A percentile compares a stretch with the other conserved stretches of the same genome.
phyloP scores from a whole-genome alignment of 164 flowering plant genomes.

The Vitis amurensis region DNA sequence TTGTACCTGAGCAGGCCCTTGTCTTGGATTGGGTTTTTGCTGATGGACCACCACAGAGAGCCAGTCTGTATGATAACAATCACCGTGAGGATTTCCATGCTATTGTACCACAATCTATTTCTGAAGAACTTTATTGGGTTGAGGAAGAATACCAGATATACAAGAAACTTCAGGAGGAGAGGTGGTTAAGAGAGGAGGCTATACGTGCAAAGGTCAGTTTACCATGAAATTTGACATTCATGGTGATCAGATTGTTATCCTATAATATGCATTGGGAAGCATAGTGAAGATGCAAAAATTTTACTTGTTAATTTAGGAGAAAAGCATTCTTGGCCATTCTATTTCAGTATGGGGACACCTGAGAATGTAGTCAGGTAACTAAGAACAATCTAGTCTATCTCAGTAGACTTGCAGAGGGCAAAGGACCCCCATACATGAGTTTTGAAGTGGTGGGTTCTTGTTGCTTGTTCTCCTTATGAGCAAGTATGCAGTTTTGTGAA shows the following conservation, averaged over 20 bases:
- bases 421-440: background rate
- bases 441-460: background rate
- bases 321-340: background rate
- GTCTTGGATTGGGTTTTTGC: slow-evolving; percentile 98
- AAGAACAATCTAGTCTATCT: background rate
- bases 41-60: slow-evolving; percentile 82
- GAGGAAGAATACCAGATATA: slow-evolving; percentile 73
- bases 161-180: slow-evolving; percentile 71
- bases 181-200: slow-evolving; percentile 73
- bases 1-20: slow-evolving; percentile 71
- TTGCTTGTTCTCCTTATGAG: background rate
- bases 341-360: background rate
- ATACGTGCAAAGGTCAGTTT: slow-evolving; percentile 72
- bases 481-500: background rate
- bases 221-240: background rate
- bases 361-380: background rate
- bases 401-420: background rate
- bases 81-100: slow-evolving; percentile 82
- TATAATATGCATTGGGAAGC: background rate
- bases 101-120: slow-evolving; percentile 51
- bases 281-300: background rate
- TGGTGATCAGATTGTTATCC: background rate
- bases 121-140: slow-evolving; percentile 73
- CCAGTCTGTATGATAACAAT: slow-evolving; percentile 83
- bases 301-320: background rate